Evolutionary conservation across 176 grass and related monocot species (phyloP).

Genomic region (Oryza nivara): DNA sequence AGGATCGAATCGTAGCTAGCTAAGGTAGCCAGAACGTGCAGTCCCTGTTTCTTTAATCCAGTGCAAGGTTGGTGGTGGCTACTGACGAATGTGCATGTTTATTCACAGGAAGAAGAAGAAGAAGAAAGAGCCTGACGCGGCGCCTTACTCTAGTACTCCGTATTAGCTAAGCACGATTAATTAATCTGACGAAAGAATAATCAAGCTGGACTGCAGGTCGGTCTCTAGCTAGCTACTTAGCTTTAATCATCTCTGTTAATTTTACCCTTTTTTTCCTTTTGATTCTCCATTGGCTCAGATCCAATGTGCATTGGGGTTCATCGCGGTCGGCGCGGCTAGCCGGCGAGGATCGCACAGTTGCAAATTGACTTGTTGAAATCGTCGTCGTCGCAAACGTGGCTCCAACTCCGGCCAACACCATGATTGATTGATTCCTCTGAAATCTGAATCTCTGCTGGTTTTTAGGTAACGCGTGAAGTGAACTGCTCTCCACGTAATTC

Average conservation of each 20-base stretch:
- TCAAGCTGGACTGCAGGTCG: background rate
- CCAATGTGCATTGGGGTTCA: background rate
- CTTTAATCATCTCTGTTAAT: too few relatives aligned
- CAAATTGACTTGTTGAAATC: too few relatives aligned
- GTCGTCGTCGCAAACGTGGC: background rate
- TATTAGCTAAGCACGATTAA: background rate
- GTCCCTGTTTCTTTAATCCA: background rate
- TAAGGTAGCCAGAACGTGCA: conserved; percentile 34
- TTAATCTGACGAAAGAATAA: background rate
- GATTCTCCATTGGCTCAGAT: background rate
- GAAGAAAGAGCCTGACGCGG: background rate
- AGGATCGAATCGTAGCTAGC: background rate
- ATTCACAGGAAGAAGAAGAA: background rate
- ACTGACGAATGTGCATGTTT: background rate
- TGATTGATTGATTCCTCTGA: background rate
- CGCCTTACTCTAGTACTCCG: background rate
- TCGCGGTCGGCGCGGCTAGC: too few relatives aligned
- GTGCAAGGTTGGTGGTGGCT: background rate
- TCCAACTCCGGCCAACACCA: background rate
- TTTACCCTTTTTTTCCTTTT: background rate
- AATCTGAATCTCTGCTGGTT: background rate
- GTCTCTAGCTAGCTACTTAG: too few relatives aligned
- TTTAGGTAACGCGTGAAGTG: conserved; percentile 45
- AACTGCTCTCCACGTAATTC: conserved; percentile 41
- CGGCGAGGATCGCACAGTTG: too few relatives aligned